Evolutionary conservation across 176 grass and related monocot genomes (phyloP).

Genomic region (Pontederia paniculata): DNA sequence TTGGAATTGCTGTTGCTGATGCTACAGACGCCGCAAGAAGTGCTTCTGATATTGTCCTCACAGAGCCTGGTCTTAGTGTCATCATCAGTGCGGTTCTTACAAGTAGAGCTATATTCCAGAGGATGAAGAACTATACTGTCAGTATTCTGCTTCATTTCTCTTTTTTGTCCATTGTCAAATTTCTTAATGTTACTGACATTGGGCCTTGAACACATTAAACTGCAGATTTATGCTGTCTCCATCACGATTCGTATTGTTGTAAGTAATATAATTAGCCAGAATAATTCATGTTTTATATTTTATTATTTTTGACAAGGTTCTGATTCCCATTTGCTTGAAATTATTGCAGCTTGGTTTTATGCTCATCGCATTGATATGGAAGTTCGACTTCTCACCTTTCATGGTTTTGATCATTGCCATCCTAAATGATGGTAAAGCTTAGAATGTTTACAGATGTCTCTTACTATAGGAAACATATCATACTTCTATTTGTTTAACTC

Average conservation of each 20-base stretch:
- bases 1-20: conserved; percentile 86
- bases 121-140: conserved; percentile 99
- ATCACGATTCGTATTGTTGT: conserved; percentile 98
- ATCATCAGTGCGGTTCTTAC: conserved; percentile 98
- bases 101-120: conserved; percentile 88
- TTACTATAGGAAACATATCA: too few species aligned
- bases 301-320: background rate
- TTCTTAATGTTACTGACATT: background rate
- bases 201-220: conserved; percentile 8
- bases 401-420: conserved; percentile 97
- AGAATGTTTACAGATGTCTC: background rate
- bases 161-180: too few species aligned
- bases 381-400: conserved; percentile 95
- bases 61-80: conserved; percentile 78
- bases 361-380: conserved; percentile 89
- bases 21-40: conserved; percentile 82
- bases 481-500: too few species aligned
- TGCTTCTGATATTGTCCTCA: conserved; percentile 90
- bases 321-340: background rate
- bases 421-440: conserved; percentile 77
- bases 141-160: background rate
- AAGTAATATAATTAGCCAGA: conserved; percentile 11
- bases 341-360: conserved; percentile 82
- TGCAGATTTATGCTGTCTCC: conserved; percentile 90
- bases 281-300: background rate